A percentile compares a stretch with the other conserved stretches of the same genome.
Conservation (phyloP, 2,329 filamentous ascomycete genomes). For the Fusarium falciforme region DNA sequence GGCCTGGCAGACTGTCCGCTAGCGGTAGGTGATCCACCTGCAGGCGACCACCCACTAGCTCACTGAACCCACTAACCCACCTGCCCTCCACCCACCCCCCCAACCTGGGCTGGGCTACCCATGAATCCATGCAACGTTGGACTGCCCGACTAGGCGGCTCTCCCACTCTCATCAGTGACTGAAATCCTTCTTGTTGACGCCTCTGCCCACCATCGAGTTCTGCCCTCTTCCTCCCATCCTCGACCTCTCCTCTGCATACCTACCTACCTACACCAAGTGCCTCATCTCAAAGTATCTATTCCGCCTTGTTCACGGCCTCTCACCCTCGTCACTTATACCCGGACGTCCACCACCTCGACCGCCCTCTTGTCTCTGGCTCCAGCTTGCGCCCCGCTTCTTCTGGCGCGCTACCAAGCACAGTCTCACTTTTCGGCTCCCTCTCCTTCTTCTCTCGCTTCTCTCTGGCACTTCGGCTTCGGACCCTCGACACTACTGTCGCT, state of each 20-base stretch:
- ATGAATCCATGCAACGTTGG: slow-evolving; percentile 44
- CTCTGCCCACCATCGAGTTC: slow-evolving; percentile 38
- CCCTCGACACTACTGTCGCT: slow-evolving; percentile 23
- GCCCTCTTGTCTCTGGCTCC: slow-evolving; percentile 19
- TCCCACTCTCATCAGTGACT: slow-evolving; percentile 11
- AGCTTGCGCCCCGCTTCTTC: slow-evolving; percentile 32
- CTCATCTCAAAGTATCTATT: slow-evolving; percentile 7
- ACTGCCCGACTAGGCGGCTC: slow-evolving; percentile 39
- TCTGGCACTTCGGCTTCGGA: slow-evolving; percentile 24
- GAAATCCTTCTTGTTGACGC: slow-evolving; percentile 43
- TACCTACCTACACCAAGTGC: slow-evolving; percentile 17
- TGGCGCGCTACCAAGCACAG: slow-evolving; percentile 39
- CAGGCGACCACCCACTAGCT: slow-evolving; percentile 42
- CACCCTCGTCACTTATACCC: background rate
- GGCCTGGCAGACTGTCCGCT: slow-evolving; percentile 33
- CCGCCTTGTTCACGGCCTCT: background rate
- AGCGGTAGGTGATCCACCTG: slow-evolving; percentile 43
- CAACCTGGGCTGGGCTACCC: background rate
- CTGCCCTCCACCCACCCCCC: slow-evolving; percentile 14
- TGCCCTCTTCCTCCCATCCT: slow-evolving; percentile 18
- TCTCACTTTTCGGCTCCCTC: slow-evolving; percentile 45
- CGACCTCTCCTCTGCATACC: slow-evolving; percentile 19
- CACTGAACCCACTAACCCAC: slow-evolving; percentile 39
- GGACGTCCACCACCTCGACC: slow-evolving; percentile 19
- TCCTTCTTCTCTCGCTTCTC: slow-evolving; percentile 35